These are phyloP conservation scores for Sodiomyces alkalinus DNA, from an alignment of 2,329 filamentous ascomycete genomes.

Conservation along the genomic window DNA sequence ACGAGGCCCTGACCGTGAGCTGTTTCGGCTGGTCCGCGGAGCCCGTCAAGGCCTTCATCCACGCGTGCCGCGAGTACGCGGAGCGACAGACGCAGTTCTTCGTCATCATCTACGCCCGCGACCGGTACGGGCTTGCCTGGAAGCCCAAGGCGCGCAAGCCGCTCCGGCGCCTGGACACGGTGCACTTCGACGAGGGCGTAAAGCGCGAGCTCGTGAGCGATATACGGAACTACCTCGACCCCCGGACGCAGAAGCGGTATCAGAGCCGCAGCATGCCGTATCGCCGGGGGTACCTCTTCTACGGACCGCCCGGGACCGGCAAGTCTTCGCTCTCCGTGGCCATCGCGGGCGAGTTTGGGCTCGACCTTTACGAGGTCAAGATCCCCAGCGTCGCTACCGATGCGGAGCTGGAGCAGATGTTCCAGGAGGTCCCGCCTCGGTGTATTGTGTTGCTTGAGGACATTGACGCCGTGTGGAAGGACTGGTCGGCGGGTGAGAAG, in stretches of 20 bases:
- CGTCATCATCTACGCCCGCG: conserved; percentile 30
- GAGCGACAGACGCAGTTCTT: conserved; percentile 32
- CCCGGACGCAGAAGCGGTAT: conserved; percentile 39
- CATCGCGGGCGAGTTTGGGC: conserved; percentile 31
- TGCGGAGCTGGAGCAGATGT: conserved; percentile 32
- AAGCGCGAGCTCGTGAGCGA: conserved; percentile 33
- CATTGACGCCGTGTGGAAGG: conserved; percentile 28
- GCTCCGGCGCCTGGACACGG: conserved; percentile 32
- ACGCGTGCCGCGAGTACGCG: conserved; percentile 29
- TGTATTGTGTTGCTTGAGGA: conserved; percentile 41
- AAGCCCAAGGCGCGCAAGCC: conserved; percentile 31
- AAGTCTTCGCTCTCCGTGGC: conserved; percentile 42
- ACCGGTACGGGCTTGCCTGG: conserved; percentile 31
- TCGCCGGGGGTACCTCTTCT: conserved; percentile 42
- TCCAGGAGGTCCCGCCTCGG: conserved; percentile 33
- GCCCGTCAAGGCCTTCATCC: conserved; percentile 29
- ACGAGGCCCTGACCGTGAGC: conserved; percentile 30
- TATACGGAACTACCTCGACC: conserved; percentile 35
- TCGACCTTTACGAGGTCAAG: conserved; percentile 34
- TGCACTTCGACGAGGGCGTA: conserved; percentile 29
- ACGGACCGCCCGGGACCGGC: conserved; percentile 47
- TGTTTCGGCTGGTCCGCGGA: conserved; percentile 34
- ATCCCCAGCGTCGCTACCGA: conserved; percentile 34
- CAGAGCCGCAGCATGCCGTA: conserved; percentile 35
- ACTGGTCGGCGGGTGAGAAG: conserved; percentile 8